Conservation (phyloP, 2,329 filamentous ascomycete species). For the Sporothrix schenckii region DNA sequence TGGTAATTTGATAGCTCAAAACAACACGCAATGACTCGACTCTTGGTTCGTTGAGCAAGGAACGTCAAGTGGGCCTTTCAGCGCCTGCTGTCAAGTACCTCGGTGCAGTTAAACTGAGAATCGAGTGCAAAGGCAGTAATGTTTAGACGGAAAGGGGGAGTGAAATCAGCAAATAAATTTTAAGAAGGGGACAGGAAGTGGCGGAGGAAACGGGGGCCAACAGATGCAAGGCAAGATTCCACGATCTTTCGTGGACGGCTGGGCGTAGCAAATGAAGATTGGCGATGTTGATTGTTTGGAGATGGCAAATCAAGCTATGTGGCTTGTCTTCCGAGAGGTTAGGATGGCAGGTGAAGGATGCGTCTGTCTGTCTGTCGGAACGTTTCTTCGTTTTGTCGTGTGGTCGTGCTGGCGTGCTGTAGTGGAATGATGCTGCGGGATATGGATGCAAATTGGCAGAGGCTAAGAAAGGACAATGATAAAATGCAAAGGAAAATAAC, state of each 20-base stretch:
- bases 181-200: not conserved
- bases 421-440: not conserved
- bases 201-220: not conserved
- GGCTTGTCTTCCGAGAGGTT: constrained; percentile 26
- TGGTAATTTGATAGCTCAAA: not conserved
- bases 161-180: constrained; percentile 17
- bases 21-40: not conserved
- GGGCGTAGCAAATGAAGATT: not conserved
- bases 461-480: not conserved
- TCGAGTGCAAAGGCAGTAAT: not conserved
- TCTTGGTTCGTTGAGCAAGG: not conserved
- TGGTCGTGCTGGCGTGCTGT: constrained; percentile 2
- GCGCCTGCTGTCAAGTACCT: constrained; percentile 28
- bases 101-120: not conserved
- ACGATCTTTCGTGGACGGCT: constrained; percentile 18
- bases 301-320: not conserved
- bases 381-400: constrained; percentile 13
- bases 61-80: constrained; percentile 27
- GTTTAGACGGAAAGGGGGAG: constrained; percentile 11
- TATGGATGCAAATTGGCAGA: constrained; percentile 7
- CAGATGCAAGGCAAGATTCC: constrained; percentile 18
- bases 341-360: not conserved
- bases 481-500: constrained; percentile 26
- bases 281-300: constrained; percentile 2
- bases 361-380: constrained; percentile 3